Conservation (phyloP, 768 basidiomycete species). For the Wakefieldia striispora region DNA sequence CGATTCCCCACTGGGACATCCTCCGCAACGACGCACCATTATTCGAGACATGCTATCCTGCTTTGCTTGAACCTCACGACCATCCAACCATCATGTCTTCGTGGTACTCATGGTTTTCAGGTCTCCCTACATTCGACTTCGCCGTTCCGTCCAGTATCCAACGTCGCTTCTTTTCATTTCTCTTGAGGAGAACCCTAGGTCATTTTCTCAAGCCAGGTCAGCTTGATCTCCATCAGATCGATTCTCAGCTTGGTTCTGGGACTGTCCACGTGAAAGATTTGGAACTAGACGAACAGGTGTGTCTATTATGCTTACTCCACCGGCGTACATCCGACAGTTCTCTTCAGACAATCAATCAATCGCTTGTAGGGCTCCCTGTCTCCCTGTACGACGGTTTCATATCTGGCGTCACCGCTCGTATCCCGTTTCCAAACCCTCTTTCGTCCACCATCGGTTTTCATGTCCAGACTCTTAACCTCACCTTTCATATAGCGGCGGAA, state of each 20-base stretch:
- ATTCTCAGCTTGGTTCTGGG: slow-evolving; percentile 91
- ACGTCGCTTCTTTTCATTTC: slow-evolving; percentile 84
- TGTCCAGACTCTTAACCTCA: slow-evolving; percentile 64
- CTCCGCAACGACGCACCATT: background rate
- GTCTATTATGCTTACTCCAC: slow-evolving; percentile 13
- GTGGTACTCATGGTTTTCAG: slow-evolving; percentile 57
- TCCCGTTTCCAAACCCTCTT: slow-evolving; percentile 85
- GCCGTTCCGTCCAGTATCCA: slow-evolving; percentile 72
- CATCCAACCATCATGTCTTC: slow-evolving; percentile 37
- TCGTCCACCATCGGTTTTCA: slow-evolving; percentile 71
- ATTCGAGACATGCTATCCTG: slow-evolving; percentile 15
- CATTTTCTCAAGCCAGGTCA: slow-evolving; percentile 88
- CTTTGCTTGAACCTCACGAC: slow-evolving; percentile 11
- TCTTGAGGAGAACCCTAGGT: slow-evolving; percentile 79
- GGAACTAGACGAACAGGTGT: slow-evolving; percentile 74
- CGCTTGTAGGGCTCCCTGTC: slow-evolving; percentile 65
- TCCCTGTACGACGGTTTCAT: slow-evolving; percentile 69
- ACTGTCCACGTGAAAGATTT: slow-evolving; percentile 84
- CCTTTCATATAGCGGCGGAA: slow-evolving; percentile 47
- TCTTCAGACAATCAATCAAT: slow-evolving; percentile 72
- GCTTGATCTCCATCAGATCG: slow-evolving; percentile 81
- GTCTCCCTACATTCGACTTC: slow-evolving; percentile 64
- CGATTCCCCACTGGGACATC: too few relatives aligned
- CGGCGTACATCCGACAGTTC: slow-evolving; percentile 15
- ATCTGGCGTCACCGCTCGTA: slow-evolving; percentile 68